A percentile compares a stretch with the other conserved stretches of the same genome.
Evolutionary conservation across 306 rosid genomes (phyloP).

Genomic region (Argentina anserina): DNA sequence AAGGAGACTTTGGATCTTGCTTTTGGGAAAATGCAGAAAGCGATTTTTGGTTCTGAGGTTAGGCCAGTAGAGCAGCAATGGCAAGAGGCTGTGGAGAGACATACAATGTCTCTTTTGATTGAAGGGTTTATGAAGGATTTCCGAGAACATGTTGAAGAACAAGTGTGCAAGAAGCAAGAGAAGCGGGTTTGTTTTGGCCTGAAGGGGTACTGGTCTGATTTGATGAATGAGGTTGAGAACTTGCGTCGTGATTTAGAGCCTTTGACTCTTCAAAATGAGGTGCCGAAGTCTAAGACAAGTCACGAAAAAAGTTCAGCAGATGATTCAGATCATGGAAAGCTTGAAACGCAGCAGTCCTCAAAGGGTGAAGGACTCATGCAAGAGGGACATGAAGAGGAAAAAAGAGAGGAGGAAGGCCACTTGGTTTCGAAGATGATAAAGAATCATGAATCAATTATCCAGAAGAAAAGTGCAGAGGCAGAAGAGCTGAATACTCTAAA

Average conservation of each 20-base stretch:
- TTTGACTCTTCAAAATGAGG: conserved; percentile 28
- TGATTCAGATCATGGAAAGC: conserved; percentile 17
- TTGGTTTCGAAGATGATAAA: conserved; percentile 63
- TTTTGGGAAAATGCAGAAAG: conserved; percentile 69
- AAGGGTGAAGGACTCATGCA: conserved; percentile 23
- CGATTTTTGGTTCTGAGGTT: conserved; percentile 49
- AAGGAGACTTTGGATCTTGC: conserved; percentile 77
- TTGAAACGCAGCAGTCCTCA: conserved; percentile 2
- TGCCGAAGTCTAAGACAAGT: background rate
- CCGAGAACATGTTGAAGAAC: conserved; percentile 38
- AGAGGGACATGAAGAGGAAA: conserved; percentile 24
- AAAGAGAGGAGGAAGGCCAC: conserved; percentile 33
- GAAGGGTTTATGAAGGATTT: conserved; percentile 49
- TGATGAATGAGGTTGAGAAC: conserved; percentile 48
- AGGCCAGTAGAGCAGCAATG: conserved; percentile 73
- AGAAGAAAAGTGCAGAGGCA: conserved; percentile 46
- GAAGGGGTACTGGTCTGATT: conserved; percentile 43
- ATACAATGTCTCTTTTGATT: conserved; percentile 38
- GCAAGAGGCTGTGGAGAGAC: conserved; percentile 55
- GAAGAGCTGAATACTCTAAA: conserved; percentile 44
- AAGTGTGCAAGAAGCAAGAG: conserved; percentile 33
- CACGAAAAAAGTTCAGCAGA: conserved; percentile 24
- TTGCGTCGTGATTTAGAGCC: conserved; percentile 42
- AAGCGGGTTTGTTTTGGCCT: conserved; percentile 29
- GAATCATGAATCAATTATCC: conserved; percentile 61